These are phyloP conservation scores for Acacia concinna DNA, from an alignment of 331 rosid species.

Conservation along the genomic window DNA sequence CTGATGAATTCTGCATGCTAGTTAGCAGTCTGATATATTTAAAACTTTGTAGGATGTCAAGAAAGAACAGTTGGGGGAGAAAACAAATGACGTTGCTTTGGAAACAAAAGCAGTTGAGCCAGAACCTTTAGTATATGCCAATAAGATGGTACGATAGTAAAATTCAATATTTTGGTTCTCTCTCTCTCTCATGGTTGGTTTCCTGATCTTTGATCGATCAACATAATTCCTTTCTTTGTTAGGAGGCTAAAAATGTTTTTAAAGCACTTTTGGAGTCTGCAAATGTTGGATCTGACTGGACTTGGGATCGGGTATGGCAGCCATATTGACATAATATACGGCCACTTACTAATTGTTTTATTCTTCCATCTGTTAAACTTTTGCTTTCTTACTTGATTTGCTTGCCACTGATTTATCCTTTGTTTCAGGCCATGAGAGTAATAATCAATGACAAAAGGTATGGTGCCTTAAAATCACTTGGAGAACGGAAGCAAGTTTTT, in stretches of 20 bases:
- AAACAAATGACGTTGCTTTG: constrained; percentile 44
- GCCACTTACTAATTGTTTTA: constrained; percentile 4
- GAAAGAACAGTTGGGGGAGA: constrained; percentile 52
- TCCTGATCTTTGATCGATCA: constrained; percentile 27
- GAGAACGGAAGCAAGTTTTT: constrained; percentile 94
- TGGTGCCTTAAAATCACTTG: constrained; percentile 84
- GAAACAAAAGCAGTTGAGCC: constrained; percentile 72
- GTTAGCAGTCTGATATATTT: constrained; percentile 37
- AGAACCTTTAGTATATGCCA: constrained; percentile 60
- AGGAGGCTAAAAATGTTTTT: constrained; percentile 94
- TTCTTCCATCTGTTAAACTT: constrained; percentile 1
- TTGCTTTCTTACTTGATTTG: constrained; percentile 24
- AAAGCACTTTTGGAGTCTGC: constrained; percentile 81
- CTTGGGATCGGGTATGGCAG: constrained; percentile 90
- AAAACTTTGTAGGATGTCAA: constrained; percentile 55
- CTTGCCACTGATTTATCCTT: constrained; percentile 30
- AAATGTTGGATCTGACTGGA: constrained; percentile 92
- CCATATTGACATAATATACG: constrained; percentile 22
- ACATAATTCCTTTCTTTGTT: constrained; percentile 21
- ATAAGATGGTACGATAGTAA: constrained; percentile 61
- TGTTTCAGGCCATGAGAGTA: constrained; percentile 81
- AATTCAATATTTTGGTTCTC: constrained; percentile 14
- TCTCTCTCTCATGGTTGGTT: constrained; percentile 12
- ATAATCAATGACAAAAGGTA: constrained; percentile 90
- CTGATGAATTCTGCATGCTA: constrained; percentile 26